Base-by-base conservation (phyloP, 345 rosid genomes). In the Euphorbia pulcherrima region DNA sequence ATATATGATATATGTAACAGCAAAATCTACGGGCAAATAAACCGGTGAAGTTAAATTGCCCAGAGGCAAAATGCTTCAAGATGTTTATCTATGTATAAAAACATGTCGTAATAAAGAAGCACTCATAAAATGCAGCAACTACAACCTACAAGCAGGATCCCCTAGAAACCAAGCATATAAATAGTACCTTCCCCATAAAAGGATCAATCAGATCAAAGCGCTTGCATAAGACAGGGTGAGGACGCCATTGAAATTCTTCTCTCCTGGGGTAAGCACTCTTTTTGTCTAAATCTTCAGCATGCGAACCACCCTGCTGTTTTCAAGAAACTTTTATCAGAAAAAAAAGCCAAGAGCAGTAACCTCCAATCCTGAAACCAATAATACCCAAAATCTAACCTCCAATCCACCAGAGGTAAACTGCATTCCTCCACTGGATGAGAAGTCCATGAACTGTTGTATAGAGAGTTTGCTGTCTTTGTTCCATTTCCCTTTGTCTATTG, bases 141-240 rank as follows among this genome's bases (percentile, higher is more conserved):
- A 27, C 54, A 57, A n/a, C 41, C 20, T 51, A 35, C 51, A 28
- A 58, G 56, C 20, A 27, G 44, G 17, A 41, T 16, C 20, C 23
- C 10, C 24, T 7, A 65, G 37, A 74, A 51, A 35, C 37, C 58
- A 56, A 56, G 59, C 57, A 35, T 47, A 29, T n/a, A 30, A 17
- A 59, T 1, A 64, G 26, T 83, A 94, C 99, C 99, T 94, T 89
- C 51, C 99, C 99, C 86, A 91, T 81, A 75, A 62, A 88, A 55
- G 99, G 97, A 83, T 94, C 99, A 80, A 87, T 75, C 44, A 94
- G 88, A 76, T 94, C 99, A 81, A 94, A 94, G 69, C 97, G 96
- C 78, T 91, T 94, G 96, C 99, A 94, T 68, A 94, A 67, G 72
- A 94, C 76, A 60, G 90, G 75, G 33, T 90, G 78, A 77, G 99